Evolutionary conservation across 495 filamentous ascomycete genomes (phyloP).

Genomic region (Aspergillus coremiiformis): DNA sequence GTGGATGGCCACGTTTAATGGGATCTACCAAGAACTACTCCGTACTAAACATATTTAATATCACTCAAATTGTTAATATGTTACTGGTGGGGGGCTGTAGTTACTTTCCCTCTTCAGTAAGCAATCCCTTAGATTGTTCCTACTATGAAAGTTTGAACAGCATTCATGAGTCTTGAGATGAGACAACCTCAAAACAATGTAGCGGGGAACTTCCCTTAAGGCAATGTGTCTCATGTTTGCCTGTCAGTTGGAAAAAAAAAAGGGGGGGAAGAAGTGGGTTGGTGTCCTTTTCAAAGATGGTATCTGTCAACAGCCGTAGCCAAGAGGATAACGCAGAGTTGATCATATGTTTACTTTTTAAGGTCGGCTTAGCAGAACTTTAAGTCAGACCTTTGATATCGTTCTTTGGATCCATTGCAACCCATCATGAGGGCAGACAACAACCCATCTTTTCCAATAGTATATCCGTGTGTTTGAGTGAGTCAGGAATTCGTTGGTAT

Average conservation of each 20-base stretch:
- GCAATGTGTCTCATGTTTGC: background rate
- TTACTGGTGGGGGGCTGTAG: background rate
- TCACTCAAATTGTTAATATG: background rate
- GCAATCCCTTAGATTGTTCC: background rate
- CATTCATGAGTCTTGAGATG: background rate
- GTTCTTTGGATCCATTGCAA: background rate
- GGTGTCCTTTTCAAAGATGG: background rate
- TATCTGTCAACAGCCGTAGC: background rate
- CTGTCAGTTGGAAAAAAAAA: background rate
- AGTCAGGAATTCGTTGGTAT: background rate
- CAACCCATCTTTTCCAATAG: background rate
- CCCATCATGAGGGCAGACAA: background rate
- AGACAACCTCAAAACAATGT: background rate
- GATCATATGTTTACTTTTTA: background rate
- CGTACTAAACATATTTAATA: background rate
- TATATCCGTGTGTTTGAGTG: background rate
- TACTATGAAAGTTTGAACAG: background rate
- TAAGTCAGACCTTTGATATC: background rate
- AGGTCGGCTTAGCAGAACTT: background rate
- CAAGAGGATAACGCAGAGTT: background rate
- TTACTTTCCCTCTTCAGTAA: background rate
- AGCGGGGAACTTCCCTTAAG: background rate
- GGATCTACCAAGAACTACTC: slow-evolving; percentile 6
- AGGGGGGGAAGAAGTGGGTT: background rate
- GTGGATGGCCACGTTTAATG: slow-evolving; percentile 4